Evolutionary conservation across 1,139 yeast species (phyloP).

Genomic region (Wickerhamomyces sp.): DNA sequence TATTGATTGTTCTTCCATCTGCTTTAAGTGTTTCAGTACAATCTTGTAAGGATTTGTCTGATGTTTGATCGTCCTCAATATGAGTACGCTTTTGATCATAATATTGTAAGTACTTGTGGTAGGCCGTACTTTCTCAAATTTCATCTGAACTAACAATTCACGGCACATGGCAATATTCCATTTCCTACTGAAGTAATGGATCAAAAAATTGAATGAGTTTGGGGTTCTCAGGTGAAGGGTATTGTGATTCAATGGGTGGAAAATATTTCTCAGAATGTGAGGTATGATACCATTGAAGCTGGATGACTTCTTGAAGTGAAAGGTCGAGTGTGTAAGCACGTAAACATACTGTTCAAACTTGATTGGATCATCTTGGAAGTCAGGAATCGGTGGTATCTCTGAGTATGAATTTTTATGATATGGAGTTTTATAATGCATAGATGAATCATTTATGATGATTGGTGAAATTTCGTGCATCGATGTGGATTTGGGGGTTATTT

Average conservation of each 20-base stretch:
- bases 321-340: slow-evolving; percentile 30
- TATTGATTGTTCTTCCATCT: slow-evolving; percentile 28
- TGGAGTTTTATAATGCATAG: not conserved
- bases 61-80: slow-evolving; percentile 25
- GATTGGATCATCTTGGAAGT: slow-evolving; percentile 22
- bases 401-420: slow-evolving; percentile 20
- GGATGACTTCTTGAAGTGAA: slow-evolving; percentile 29
- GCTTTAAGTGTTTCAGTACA: slow-evolving; percentile 29
- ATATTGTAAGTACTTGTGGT: slow-evolving; percentile 41
- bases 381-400: slow-evolving; percentile 32
- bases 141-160: slow-evolving; percentile 36
- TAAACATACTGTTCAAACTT: slow-evolving; percentile 30
- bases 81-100: slow-evolving; percentile 26
- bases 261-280: slow-evolving; percentile 32
- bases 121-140: slow-evolving; percentile 29
- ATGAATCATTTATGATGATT: slow-evolving; percentile 10
- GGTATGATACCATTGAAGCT: slow-evolving; percentile 31
- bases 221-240: slow-evolving; percentile 31
- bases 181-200: slow-evolving; percentile 34
- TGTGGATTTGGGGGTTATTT: slow-evolving; percentile 17
- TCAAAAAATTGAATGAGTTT: slow-evolving; percentile 38
- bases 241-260: slow-evolving; percentile 34
- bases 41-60: slow-evolving; percentile 26
- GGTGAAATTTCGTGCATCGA: slow-evolving; percentile 6
- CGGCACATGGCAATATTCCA: slow-evolving; percentile 38